These are phyloP conservation scores for Salmacisia buchloeana DNA, from an alignment of 1,284 basidiomycete genomes.

Conservation along the genomic window DNA sequence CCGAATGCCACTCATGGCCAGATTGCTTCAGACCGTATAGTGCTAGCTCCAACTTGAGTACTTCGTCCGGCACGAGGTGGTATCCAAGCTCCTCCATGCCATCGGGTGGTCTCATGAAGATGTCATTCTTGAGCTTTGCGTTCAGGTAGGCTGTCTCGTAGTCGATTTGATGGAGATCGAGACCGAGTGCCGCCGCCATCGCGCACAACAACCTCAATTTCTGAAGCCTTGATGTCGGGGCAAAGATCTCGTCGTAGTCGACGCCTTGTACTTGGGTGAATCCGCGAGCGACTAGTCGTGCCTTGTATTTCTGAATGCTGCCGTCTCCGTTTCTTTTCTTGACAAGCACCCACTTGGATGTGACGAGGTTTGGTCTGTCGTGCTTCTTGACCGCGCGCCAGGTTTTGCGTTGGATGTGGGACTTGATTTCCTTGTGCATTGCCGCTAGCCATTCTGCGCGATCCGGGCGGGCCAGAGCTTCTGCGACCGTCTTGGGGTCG, in stretches of 20 bases:
- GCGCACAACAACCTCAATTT: neutral
- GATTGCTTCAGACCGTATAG: conserved; percentile 1
- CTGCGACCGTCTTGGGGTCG: neutral
- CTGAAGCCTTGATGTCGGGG: conserved; percentile 3
- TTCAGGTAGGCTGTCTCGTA: conserved; percentile 6
- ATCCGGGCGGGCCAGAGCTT: neutral
- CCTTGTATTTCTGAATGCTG: conserved; percentile 11
- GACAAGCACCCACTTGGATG: conserved; percentile 11
- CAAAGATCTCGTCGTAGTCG: conserved; percentile 14
- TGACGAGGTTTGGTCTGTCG: conserved; percentile 4
- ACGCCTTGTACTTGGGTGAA: conserved; percentile 12
- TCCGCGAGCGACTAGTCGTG: conserved; percentile 13
- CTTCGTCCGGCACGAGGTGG: neutral
- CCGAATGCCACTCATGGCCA: neutral
- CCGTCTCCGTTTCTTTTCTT: conserved; percentile 5
- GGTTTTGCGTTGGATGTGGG: neutral
- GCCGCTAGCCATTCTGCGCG: neutral
- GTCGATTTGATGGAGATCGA: conserved; percentile 1
- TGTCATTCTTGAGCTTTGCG: neutral
- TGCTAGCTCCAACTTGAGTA: neutral
- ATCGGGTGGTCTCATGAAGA: neutral
- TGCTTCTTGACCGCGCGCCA: neutral
- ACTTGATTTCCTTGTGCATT: neutral
- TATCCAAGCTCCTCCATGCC: neutral
- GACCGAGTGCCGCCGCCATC: neutral